Conservation (phyloP, 2,329 filamentous ascomycete species). For the Waltergamsia citrina region DNA sequence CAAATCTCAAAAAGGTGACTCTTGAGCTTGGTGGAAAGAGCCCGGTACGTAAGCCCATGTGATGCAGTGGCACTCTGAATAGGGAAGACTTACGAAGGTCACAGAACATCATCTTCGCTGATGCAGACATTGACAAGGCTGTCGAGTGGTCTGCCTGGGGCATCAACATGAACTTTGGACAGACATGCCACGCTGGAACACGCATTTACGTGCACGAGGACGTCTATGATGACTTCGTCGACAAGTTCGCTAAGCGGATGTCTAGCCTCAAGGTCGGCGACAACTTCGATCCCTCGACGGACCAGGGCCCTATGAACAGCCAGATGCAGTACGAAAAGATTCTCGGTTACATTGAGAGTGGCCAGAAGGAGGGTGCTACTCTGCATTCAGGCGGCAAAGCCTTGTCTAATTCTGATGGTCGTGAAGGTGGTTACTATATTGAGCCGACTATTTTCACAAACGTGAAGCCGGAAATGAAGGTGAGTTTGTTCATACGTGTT, state of each 20-base stretch:
- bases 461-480: slow-evolving; percentile 17
- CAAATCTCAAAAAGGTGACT: slow-evolving; percentile 33
- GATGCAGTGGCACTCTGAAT: too few relatives aligned
- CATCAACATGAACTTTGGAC: slow-evolving; percentile 8
- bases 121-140: slow-evolving; percentile 35
- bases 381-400: slow-evolving; percentile 53
- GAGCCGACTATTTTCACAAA: slow-evolving; percentile 26
- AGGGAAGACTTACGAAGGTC: too few relatives aligned
- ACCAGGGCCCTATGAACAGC: slow-evolving; percentile 40
- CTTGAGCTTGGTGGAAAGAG: slow-evolving; percentile 35
- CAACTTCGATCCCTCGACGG: slow-evolving; percentile 42
- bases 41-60: slow-evolving; percentile 11
- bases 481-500: too few relatives aligned
- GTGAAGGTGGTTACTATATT: slow-evolving; percentile 25
- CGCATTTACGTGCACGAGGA: slow-evolving; percentile 5
- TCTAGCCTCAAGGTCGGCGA: slow-evolving; percentile 37
- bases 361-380: slow-evolving; percentile 45
- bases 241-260: slow-evolving; percentile 12
- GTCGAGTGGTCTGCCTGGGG: slow-evolving; percentile 10
- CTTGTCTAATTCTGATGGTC: slow-evolving; percentile 25
- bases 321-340: slow-evolving; percentile 26
- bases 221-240: slow-evolving; percentile 2
- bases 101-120: slow-evolving; percentile 29
- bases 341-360: slow-evolving; percentile 16
- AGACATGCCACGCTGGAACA: slow-evolving; percentile 6